Base-by-base conservation (phyloP, 2,329 filamentous ascomycete species). In the Endoconidiophora polonica region DNA sequence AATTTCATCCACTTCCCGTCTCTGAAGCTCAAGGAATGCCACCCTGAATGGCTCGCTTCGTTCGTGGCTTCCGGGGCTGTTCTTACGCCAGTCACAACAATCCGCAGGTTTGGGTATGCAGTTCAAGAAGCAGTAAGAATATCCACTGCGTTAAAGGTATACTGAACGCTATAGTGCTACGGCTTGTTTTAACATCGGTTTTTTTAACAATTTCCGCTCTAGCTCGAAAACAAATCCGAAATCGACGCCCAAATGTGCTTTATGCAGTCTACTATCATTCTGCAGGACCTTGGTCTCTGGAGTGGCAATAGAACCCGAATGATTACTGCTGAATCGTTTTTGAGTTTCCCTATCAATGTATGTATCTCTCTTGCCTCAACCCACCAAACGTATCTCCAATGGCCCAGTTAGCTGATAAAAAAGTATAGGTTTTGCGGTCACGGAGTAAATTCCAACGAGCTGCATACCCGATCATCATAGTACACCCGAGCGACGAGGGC, bases 1-100 rank as follows among this genome's bases (percentile, higher is more conserved):
- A 67, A 69, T 43, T 81, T 72, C 67, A 71, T 83, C 51, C 79
- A 83, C 60, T 69, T 76, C 43, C 70, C 74, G 1, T 76, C 74
- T 0, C 73, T 82, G 38, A 69, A 67, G 1, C 66, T 78, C 5
- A 74, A 74, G 16, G 64, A 66, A 2, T 68, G 75, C 52, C 68
- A 68, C 53, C 71, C 77, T 0, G 76, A 81, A 55, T 73, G 79
- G 61, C 64, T 81, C 12, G 74, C 71, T 4, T 68, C 69, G n/a
- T 71, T 77, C 2, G 70, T 74, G 0, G 73, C 78, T 3, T 71
- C 71, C n/a, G 79, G 79, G 4, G 77, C 77, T 4, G 69, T 73
- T 0, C 62, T 74, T 42, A 75, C 76, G 2, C 72, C 77, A 0
- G 70, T 78, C 44, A 65, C 67, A 6, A 68, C 77, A 0, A 64